A percentile compares a stretch with the other conserved stretches of the same genome.
phyloP scores from a whole-genome alignment of 768 basidiomycete genomes.

The Suillus americanus region DNA sequence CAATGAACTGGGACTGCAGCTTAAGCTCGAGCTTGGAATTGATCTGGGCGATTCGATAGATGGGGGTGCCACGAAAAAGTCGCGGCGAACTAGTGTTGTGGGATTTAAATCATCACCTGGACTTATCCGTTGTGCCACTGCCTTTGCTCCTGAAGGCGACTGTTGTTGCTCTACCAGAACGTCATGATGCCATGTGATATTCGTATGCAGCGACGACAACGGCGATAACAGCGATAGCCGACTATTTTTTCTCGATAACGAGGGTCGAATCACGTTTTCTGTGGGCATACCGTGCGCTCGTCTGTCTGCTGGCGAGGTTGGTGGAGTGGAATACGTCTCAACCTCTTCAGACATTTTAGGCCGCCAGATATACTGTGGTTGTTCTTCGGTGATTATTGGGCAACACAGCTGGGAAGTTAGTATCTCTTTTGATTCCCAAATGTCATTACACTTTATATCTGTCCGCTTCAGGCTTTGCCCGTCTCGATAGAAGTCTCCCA shows the following conservation, averaged over 20 bases:
- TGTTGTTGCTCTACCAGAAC: conserved; percentile 36
- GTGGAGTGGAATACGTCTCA: conserved; percentile 46
- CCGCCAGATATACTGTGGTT: conserved; percentile 5
- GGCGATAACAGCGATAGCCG: conserved; percentile 26
- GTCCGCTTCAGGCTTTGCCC: conserved; percentile 6
- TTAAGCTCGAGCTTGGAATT: conserved; percentile 27
- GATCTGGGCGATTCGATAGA: conserved; percentile 16
- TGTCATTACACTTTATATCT: conserved; percentile 1
- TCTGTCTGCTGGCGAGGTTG: conserved; percentile 35
- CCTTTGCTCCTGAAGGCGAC: conserved; percentile 21
- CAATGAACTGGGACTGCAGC: conserved; percentile 19
- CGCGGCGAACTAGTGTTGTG: conserved; percentile 20
- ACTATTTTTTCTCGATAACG: conserved; percentile 37
- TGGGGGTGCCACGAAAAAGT: conserved; percentile 17
- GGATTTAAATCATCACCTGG: conserved; percentile 6
- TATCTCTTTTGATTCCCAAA: conserved; percentile 6
- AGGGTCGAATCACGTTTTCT: conserved; percentile 31
- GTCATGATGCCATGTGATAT: conserved; percentile 34
- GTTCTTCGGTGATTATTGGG: conserved; percentile 7
- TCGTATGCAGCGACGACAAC: conserved; percentile 31
- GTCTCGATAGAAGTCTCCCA: conserved; percentile 19
- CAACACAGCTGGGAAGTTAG: conserved; percentile 12
- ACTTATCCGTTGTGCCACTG: conserved; percentile 12
- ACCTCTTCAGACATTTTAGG: conserved; percentile 33
- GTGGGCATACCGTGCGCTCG: conserved; percentile 14